Evolutionary conservation across 257 asterid genomes (phyloP), one percentile per base, ranked within the genome.

Genomic region (Capsicum pubescens): DNA sequence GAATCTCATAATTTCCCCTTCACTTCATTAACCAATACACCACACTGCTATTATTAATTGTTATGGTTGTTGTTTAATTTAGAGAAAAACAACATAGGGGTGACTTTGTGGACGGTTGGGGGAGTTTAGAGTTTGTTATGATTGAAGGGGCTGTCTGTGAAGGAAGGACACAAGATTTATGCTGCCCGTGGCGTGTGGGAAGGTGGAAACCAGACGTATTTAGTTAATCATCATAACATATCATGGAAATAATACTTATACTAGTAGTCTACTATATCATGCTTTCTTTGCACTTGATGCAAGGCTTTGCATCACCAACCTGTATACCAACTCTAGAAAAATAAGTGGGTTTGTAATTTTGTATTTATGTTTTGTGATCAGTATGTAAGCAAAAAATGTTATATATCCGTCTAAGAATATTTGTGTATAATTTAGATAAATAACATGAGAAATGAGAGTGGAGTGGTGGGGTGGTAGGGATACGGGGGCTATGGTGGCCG

Each of bases 111-210:
- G 59, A 17, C 14, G 59, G 59, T 56, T 56, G 48, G 15, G 57
- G 36, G 35, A 4, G 6, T 32, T 8, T 71, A 13, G 35, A 67
- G 12, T 69, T 82, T 71, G 81, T 76, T 26, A 76, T 60, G 15
- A 48, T 64, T 35, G 66, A 72, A 70, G 60, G 81, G 86, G 81
- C 72, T 84, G 88, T 88, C 88, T 77, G 84, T 84, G 83, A 76
- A 87, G 93, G 87, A 88, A 85, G 88, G 89, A 84, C 95, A 93
- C 97, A 93, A 90, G 91, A 89, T 83, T 83, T 82, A 91, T 91
- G 95, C 87, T 86, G 86, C 87, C 90, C 93, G 89, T 88, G 88
- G 90, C 91, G 88, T 87, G 92, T 90, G 92, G 89, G 82, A 86
- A 80, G 88, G 90, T 85, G 87, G 90, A 81, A 89, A 85, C 81